Percentiles rank a stretch among this genome's conserved stretches.
phyloP scores from a whole-genome alignment of 2,329 filamentous ascomycete species.

The Botrytis byssoidea region DNA sequence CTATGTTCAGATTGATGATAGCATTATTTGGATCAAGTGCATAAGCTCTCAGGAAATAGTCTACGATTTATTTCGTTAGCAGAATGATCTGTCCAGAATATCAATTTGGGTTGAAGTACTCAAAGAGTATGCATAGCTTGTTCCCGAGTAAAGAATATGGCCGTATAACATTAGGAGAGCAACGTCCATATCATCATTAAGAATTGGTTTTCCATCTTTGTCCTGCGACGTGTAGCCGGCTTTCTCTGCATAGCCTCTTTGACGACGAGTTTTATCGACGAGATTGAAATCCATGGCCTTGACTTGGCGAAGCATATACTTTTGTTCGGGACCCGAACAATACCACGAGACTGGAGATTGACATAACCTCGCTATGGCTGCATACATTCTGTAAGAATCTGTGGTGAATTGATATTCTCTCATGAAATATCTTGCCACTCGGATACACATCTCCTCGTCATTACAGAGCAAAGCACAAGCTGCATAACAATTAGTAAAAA shows the following conservation, averaged over 20 bases:
- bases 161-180: conserved; percentile 85
- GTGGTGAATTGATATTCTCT: conserved; percentile 76
- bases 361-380: conserved; percentile 72
- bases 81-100: not conserved
- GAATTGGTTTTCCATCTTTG: conserved; percentile 37
- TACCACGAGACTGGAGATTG: conserved; percentile 74
- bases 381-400: conserved; percentile 81
- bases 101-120: conserved; percentile 46
- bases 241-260: conserved; percentile 45
- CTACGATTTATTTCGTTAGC: conserved; percentile 39
- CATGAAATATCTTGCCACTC: conserved; percentile 79
- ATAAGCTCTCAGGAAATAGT: conserved; percentile 80
- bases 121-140: conserved; percentile 78
- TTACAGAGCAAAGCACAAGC: conserved; percentile 79
- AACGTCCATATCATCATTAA: conserved; percentile 59
- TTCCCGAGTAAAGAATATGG: conserved; percentile 81
- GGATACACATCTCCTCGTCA: conserved; percentile 72
- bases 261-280: conserved; percentile 51
- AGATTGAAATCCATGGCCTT: conserved; percentile 78
- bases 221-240: conserved; percentile 42
- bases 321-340: conserved; percentile 78
- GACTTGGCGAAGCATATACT: conserved; percentile 88
- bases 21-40: conserved; percentile 74
- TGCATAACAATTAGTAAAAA: conserved; percentile 38
- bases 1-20: conserved; percentile 77